Conservation (phyloP, 768 basidiomycete genomes). For the Mycena leptocephala region DNA sequence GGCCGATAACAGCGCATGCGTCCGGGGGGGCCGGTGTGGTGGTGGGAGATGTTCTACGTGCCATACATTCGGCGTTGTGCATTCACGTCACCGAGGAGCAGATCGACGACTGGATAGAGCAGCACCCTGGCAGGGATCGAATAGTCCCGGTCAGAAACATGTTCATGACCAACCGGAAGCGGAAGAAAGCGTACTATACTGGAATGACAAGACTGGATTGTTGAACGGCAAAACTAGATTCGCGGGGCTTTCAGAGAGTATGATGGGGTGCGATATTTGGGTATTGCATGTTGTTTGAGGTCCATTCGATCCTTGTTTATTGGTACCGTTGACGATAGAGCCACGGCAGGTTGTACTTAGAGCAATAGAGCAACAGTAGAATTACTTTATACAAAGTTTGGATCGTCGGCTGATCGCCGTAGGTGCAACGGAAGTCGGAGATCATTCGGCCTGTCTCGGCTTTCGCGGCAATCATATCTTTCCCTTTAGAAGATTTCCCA, state of each 20-base stretch:
- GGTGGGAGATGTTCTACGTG: slow-evolving; percentile 2
- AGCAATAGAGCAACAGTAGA: no score
- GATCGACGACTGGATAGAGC: neutral
- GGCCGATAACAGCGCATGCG: slow-evolving; percentile 33
- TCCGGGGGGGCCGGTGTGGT: slow-evolving; percentile 2
- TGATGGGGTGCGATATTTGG: slow-evolving; percentile 25
- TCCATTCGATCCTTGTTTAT: no score
- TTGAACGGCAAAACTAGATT: slow-evolving; percentile 17
- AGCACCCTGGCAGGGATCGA: neutral
- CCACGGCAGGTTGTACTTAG: no score
- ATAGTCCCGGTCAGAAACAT: neutral
- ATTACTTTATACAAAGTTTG: no score
- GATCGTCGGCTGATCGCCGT: no score
- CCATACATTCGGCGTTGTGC: neutral
- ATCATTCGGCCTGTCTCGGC: no score
- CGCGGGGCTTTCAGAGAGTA: slow-evolving; percentile 9
- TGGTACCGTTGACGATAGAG: no score
- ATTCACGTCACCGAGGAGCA: slow-evolving; percentile 2
- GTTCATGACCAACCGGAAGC: neutral
- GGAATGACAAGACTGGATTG: slow-evolving; percentile 9
- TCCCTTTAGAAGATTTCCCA: no score
- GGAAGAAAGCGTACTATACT: neutral
- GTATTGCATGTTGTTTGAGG: neutral
- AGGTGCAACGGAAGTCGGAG: no score
- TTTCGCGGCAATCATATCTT: no score